Percentiles rank a stretch among this genome's conserved stretches.
These are phyloP conservation scores for Fusarium albidum DNA, from an alignment of 2,329 filamentous ascomycete species.

Conservation along the genomic window DNA sequence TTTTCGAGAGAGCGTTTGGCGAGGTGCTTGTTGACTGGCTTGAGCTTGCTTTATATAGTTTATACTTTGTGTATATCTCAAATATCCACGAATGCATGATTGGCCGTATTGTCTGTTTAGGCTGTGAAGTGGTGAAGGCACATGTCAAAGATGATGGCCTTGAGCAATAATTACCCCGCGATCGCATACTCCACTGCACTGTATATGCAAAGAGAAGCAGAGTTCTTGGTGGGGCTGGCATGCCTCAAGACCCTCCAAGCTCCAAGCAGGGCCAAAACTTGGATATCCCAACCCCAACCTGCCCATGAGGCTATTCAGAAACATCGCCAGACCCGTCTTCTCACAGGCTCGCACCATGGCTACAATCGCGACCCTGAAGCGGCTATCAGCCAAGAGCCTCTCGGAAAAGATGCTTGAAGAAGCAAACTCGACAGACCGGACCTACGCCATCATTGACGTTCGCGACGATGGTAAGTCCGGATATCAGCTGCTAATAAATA, in stretches of 20 bases:
- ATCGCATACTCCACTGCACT: no score
- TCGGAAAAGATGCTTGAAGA: slow-evolving; percentile 68
- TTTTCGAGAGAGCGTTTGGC: slow-evolving; percentile 28
- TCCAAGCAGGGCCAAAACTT: slow-evolving; percentile 2
- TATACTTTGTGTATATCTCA: slow-evolving; percentile 7
- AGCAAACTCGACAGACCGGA: slow-evolving; percentile 49
- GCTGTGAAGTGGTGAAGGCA: no score
- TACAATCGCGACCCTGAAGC: slow-evolving; percentile 69
- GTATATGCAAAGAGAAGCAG: no score
- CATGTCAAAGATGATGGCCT: no score
- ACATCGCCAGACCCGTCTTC: slow-evolving; percentile 9
- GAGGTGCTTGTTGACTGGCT: slow-evolving; percentile 6
- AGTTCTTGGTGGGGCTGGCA: no score
- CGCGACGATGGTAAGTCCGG: slow-evolving; percentile 75
- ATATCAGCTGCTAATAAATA: no score
- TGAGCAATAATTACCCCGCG: no score
- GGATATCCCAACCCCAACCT: slow-evolving; percentile 2
- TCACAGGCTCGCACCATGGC: slow-evolving; percentile 49
- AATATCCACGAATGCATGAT: slow-evolving; percentile 14
- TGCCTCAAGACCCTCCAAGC: no score
- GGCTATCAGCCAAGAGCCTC: slow-evolving; percentile 74
- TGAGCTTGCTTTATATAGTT: slow-evolving; percentile 1
- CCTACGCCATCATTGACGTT: slow-evolving; percentile 84
- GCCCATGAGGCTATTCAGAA: slow-evolving; percentile 21
- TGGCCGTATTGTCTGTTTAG: background rate